Evolutionary conservation across 2,329 filamentous ascomycete genomes (phyloP), one percentile per base, ranked within the genome.

Genomic region (Fusarium sp.): DNA sequence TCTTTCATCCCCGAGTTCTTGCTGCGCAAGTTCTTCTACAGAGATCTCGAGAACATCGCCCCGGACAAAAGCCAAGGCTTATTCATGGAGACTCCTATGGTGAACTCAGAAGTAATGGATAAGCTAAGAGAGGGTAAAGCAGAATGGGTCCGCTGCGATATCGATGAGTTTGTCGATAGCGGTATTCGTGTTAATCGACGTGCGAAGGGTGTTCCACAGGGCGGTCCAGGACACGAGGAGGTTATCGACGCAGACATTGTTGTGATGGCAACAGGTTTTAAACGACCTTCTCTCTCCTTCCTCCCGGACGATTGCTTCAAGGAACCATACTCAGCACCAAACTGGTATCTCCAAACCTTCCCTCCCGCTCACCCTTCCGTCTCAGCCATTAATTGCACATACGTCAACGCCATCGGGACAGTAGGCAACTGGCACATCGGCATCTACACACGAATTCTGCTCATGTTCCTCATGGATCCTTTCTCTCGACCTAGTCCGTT

Each of bases 331-430:
- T 82, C 84, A 2, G 92, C 93, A 2, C 94, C 94, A 0, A 94
- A 93, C 78, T 97, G 94, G 94, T 97, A 96, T 73, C 86, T 97
- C 0, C 93, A 97, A 78, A 92, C 92, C 1, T 97, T 97, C 80
- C 93, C 94, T 7, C 92, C 93, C 0, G 79, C 83, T 6, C 91
- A 94, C 70, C 88, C 91, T 1, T 90, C 88, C 34, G 85, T 97
- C 49, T 94, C 91, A 69, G 91, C 90, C 68, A 94, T 93, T 80
- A 97, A 97, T 80, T 87, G 91, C 83, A 96, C 93, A 0, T 97
- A 94, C 71, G 84, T 0, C 92, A 96, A 3, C 92, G 93, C 3
- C 92, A 96, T 80, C 93, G 92, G 86, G 91, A 96, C 77, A 93
- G 73, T 75, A 0, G 72, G 93, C 0, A 94, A 96, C 78, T 95